Conservation (phyloP, 73 alveolate genomes). For the Paramecium sonneborni region DNA sequence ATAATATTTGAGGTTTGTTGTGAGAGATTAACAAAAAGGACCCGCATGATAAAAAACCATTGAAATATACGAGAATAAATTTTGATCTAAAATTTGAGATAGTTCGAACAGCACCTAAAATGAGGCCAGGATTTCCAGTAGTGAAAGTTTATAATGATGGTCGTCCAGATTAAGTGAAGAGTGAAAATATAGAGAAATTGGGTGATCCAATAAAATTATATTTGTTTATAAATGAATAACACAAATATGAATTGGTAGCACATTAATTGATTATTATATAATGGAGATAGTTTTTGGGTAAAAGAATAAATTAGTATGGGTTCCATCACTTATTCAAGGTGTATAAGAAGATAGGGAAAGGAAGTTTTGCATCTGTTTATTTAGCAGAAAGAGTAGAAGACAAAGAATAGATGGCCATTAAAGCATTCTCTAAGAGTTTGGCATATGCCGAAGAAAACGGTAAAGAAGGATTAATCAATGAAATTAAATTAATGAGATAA, state of each 20-base stretch:
- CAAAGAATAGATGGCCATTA: slow-evolving; percentile 42
- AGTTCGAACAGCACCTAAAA: not conserved
- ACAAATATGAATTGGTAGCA: not conserved
- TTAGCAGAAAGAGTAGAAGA: slow-evolving; percentile 65
- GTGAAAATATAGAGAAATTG: not conserved
- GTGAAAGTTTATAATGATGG: not conserved
- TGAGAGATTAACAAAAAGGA: not conserved
- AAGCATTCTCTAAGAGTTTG: slow-evolving; percentile 53
- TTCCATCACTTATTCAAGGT: slow-evolving; percentile 54
- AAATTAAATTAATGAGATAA: slow-evolving; percentile 85
- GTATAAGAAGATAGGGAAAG: slow-evolving; percentile 56
- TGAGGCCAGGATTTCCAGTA: not conserved
- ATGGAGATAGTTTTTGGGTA: slow-evolving; percentile 52
- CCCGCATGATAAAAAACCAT: not conserved
- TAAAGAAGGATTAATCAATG: slow-evolving; percentile 81
- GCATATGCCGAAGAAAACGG: slow-evolving; percentile 65
- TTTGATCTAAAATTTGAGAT: not conserved
- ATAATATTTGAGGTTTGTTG: not conserved
- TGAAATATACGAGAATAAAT: not conserved
- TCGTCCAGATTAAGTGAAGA: not conserved
- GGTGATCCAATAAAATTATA: not conserved
- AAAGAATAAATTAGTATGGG: slow-evolving; percentile 24
- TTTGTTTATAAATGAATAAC: not conserved
- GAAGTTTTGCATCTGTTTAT: slow-evolving; percentile 58
- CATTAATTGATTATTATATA: not conserved